These are phyloP conservation scores for Trichoderma orchidacearum DNA, from an alignment of 495 filamentous ascomycete species.

Conservation along the genomic window DNA sequence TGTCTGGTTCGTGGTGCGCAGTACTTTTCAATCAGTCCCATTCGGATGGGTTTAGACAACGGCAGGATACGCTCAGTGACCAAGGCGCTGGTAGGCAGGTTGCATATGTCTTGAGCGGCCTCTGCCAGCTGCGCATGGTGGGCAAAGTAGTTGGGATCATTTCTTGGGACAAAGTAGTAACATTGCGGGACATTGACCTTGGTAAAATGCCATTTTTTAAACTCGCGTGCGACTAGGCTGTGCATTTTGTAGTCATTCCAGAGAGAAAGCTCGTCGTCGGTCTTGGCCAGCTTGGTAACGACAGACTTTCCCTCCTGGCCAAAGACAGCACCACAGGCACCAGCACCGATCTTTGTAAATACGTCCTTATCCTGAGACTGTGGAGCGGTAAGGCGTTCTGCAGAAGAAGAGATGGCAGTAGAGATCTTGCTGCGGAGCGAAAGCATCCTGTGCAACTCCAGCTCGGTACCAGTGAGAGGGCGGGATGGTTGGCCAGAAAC, in stretches of 20 bases:
- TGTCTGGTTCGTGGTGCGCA: constrained; percentile 7
- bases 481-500: no score
- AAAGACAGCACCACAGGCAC: constrained; percentile 10
- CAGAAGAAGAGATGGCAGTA: neutral
- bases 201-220: neutral
- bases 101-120: neutral
- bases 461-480: no score
- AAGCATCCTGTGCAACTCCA: neutral
- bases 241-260: neutral
- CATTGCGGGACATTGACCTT: neutral
- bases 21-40: constrained; percentile 12
- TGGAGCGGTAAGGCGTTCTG: neutral
- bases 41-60: constrained; percentile 2
- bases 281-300: neutral
- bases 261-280: neutral
- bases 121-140: neutral
- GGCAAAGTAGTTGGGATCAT: neutral
- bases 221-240: neutral
- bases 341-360: constrained; percentile 8
- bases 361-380: neutral
- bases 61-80: constrained; percentile 6
- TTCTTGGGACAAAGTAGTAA: neutral
- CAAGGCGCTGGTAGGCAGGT: constrained; percentile 3
- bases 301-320: neutral
- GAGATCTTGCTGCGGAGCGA: neutral